Percentiles rank a stretch among this genome's conserved stretches.
Conservation (phyloP, 192 early-diverging fungal genomes). For the Mortierella alpina region DNA sequence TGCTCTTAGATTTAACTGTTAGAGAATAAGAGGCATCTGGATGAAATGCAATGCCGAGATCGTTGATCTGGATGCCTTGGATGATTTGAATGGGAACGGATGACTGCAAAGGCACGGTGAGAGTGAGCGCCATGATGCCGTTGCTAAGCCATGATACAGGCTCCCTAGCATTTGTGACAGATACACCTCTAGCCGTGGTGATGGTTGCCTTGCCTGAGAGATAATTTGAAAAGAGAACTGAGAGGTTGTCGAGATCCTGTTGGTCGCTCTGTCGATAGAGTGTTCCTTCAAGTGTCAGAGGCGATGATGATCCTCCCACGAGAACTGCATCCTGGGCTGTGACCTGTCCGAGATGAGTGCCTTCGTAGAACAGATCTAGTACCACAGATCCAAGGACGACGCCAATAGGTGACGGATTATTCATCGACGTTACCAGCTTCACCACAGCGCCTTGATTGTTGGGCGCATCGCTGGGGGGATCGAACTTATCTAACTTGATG, state of each 20-base stretch:
- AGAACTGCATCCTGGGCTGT: conserved; percentile 64
- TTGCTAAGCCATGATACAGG: conserved; percentile 55
- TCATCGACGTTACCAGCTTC: conserved; percentile 61
- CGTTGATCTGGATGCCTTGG: conserved; percentile 53
- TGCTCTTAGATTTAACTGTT: conserved; percentile 30
- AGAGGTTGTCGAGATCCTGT: background rate
- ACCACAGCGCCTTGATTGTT: conserved; percentile 68
- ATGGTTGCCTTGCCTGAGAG: conserved; percentile 52
- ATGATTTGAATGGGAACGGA: conserved; percentile 53
- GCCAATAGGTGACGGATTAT: conserved; percentile 65
- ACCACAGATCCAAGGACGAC: conserved; percentile 54
- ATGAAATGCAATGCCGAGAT: conserved; percentile 58
- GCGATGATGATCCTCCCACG: background rate
- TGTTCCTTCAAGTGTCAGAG: background rate
- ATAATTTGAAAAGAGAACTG: conserved; percentile 57
- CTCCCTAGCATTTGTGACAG: conserved; percentile 43
- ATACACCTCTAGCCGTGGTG: conserved; percentile 56
- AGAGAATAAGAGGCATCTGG: conserved; percentile 53
- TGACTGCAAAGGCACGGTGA: conserved; percentile 56
- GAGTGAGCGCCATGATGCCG: conserved; percentile 53
- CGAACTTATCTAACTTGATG: conserved; percentile 24
- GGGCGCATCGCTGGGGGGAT: conserved; percentile 42
- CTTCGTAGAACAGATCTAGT: conserved; percentile 51
- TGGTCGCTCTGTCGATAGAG: background rate
- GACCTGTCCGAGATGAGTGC: conserved; percentile 54